Evolutionary conservation across 208 protist genomes (phyloP).

Genomic region (Leishmania lainsoni): DNA sequence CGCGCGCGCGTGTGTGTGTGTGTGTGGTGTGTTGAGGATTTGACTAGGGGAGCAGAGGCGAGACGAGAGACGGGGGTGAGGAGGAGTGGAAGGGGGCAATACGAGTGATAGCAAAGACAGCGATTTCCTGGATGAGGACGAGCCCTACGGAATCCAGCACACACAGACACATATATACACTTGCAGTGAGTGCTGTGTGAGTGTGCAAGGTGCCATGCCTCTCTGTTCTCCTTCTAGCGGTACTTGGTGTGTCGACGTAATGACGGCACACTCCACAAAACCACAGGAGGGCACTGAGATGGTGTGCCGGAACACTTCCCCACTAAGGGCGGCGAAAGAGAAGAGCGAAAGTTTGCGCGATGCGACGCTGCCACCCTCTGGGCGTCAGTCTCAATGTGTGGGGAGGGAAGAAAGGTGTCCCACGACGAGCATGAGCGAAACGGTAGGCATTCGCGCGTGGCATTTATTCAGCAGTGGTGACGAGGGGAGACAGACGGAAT

Average conservation of each 20-base stretch:
- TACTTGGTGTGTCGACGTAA: neutral
- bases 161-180: neutral
- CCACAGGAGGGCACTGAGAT: neutral
- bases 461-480: neutral
- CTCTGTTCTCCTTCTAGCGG: neutral
- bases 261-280: neutral
- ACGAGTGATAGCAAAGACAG: neutral
- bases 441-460: neutral
- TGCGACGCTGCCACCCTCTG: neutral
- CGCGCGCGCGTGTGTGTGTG: too few relatives aligned
- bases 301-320: neutral
- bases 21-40: neutral
- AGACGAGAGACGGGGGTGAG: neutral
- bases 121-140: too few relatives aligned
- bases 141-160: neutral
- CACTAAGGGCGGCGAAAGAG: neutral
- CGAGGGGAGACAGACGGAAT: neutral
- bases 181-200: neutral
- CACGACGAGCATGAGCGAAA: neutral
- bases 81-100: neutral
- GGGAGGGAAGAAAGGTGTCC: neutral
- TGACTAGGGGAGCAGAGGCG: neutral
- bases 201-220: neutral
- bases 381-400: too few relatives aligned
- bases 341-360: neutral